Base-by-base conservation (phyloP, 1,284 basidiomycete species). In the Vanrija sp. region DNA sequence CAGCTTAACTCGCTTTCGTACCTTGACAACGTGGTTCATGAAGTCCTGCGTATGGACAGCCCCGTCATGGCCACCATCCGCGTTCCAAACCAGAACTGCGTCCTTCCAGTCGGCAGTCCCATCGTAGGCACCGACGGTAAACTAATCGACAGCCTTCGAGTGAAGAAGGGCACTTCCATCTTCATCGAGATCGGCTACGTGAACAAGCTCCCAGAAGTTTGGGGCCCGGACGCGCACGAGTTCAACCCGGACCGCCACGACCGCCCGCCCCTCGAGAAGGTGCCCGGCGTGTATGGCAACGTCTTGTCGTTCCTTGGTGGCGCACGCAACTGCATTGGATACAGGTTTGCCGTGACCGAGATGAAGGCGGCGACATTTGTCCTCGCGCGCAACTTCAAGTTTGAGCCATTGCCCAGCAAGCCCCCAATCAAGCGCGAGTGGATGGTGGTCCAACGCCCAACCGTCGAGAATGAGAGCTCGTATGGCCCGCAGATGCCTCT, bases 221-320 rank as follows among this genome's bases (percentile, higher is more conserved):
- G 86, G 83, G 88, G 89, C 7, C 74, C 78, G 26, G 86, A 90
- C 71, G 86, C 85, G 21, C 69, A 76, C 38, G 77, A 78, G 60
- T 89, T 89, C 78, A 82, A 73, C 51, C 72, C 72, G 6, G 65
- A 68, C 29, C 59, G 72, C 43, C 69, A 60, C 29, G 50, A 39
- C 10, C n/a, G 23, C 10, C 43, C 38, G 9, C 48, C 72, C 60
- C 9, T 55, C 5, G 38, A 46, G 43, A 74, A 75, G 16, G 80
- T 86, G 28, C 83, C 82, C 23, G 86, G 86, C 18, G 71, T 87
- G 54, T 86, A 82, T 73, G 81, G 83, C 1, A 83, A 84, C 64
- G 80, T 81, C 34, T 67, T 88, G 55, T 86, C 86, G n/a, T 89
- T 88, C 76, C 73, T 87, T 46, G 80, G 80, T 52, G 85, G 85